Base-by-base conservation (phyloP, 2,329 filamentous ascomycete genomes). In the Sporothrix pseudoabietina region DNA sequence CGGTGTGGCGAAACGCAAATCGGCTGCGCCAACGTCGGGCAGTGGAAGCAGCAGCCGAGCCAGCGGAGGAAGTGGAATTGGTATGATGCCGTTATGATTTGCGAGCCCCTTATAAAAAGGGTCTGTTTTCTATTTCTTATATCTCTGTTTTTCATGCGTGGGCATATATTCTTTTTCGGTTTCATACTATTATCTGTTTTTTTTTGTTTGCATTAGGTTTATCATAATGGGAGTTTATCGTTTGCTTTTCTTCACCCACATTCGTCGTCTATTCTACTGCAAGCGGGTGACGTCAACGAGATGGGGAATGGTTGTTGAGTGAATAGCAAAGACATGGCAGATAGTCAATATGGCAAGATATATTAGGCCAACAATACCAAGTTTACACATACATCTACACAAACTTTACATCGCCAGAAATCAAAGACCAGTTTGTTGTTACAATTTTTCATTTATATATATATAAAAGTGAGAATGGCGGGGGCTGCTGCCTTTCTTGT, bases 61-160 rank as follows among this genome's bases (percentile, higher is more conserved):
- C 6, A 35, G 71, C 4, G 61, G 72, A 19, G 65, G 71, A 12
- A 72, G 74, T 41, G 74, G 74, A 4, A 77, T 78, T 7, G 76
- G 77, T 3, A 73, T 77, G 72, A 78, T 78, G 77, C 77, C 77
- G 14, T 41, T 77, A 41, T 78, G 71, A 76, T 22, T 59, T 71
- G 55, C 44, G 16, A 19, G 6, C 44, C 35, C 35, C 30, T 41
- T 1, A 66, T 22, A n/a, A 44, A 19, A 10, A 10, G 41, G 41
- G 3, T 44, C 41, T 44, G n/a, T 35, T 41, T 30, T 54, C 12
- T 47, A 7, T 47, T 22, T 35, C 35, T 54, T 10, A 16, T 59
- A 47, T 71, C 57, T 3, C 14, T 16, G 39, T 59, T 30, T 26
- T 4, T 61, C 19, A 35, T 39, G 22, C 35, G 10, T 26, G 39